A percentile compares a stretch with the other conserved stretches of the same genome.
These are phyloP conservation scores for Naganishia liquefaciens DNA, from an alignment of 1,284 basidiomycete species.

Conservation along the genomic window DNA sequence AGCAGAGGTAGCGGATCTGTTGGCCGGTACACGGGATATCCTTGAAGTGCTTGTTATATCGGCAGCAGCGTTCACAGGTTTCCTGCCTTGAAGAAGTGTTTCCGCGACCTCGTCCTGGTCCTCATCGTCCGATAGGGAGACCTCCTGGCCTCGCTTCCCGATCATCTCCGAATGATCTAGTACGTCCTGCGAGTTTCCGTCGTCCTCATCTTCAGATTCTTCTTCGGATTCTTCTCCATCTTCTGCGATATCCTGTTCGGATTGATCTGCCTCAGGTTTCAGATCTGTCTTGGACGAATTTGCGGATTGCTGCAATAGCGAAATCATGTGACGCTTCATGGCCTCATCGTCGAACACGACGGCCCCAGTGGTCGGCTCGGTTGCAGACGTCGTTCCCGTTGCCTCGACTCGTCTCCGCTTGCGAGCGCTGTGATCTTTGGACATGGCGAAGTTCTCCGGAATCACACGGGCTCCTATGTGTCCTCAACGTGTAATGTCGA, in stretches of 20 bases:
- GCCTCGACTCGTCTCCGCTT: slow-evolving; percentile 19
- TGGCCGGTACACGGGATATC: slow-evolving; percentile 21
- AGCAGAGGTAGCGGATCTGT: slow-evolving; percentile 59
- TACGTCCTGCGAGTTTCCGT: slow-evolving; percentile 34
- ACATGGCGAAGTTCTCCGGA: background rate
- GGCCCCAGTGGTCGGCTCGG: background rate
- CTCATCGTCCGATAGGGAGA: slow-evolving; percentile 20
- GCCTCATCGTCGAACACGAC: slow-evolving; percentile 31
- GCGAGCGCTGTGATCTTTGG: slow-evolving; percentile 21
- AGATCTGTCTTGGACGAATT: too few relatives aligned
- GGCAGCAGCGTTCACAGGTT: background rate
- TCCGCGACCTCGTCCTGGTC: slow-evolving; percentile 17
- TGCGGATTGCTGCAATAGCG: slow-evolving; percentile 11
- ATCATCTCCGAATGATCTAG: slow-evolving; percentile 3
- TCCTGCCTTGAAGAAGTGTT: slow-evolving; percentile 4
- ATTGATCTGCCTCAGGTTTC: slow-evolving; percentile 20
- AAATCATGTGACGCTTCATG: slow-evolving; percentile 28
- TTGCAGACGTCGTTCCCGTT: background rate
- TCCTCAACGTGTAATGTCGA: background rate
- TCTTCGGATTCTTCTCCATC: slow-evolving; percentile 5
- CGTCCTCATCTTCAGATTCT: slow-evolving; percentile 31
- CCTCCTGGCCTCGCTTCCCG: slow-evolving; percentile 14
- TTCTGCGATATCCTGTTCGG: background rate
- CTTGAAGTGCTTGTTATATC: slow-evolving; percentile 4
- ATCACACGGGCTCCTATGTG: background rate